Percentiles rank a stretch among this genome's conserved stretches.
phyloP scores from a whole-genome alignment of 1,284 basidiomycete genomes.

The Megacollybia platyphylla region DNA sequence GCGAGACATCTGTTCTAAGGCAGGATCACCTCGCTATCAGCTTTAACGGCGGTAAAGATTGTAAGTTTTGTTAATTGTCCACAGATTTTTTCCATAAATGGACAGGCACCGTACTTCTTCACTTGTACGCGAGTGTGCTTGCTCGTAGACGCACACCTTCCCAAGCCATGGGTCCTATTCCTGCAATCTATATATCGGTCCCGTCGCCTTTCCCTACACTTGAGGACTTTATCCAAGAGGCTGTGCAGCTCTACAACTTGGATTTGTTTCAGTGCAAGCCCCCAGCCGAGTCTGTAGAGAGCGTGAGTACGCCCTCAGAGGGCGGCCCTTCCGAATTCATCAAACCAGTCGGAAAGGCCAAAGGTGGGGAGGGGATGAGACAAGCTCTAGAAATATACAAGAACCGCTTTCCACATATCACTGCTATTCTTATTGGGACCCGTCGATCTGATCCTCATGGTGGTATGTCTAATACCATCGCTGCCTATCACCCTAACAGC shows the following conservation, averaged over 20 bases:
- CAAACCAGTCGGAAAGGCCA: constrained; percentile 29
- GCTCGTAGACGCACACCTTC: constrained; percentile 24
- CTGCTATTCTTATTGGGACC: constrained; percentile 84
- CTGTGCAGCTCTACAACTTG: constrained; percentile 61
- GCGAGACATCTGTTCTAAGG: constrained; percentile 18
- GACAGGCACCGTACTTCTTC: constrained; percentile 86
- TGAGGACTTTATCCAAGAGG: constrained; percentile 73
- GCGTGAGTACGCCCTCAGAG: constrained; percentile 21
- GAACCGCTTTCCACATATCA: constrained; percentile 45
- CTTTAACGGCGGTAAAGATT: constrained; percentile 98
- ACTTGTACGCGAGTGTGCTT: constrained; percentile 73
- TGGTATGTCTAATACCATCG: constrained; percentile 33
- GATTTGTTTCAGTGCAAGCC: constrained; percentile 57
- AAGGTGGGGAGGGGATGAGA: constrained; percentile 74
- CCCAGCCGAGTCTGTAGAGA: constrained; percentile 29
- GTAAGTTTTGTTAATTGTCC: constrained; percentile 31
- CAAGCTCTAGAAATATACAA: constrained; percentile 72
- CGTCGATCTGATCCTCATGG: constrained; percentile 86
- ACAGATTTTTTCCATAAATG: neutral
- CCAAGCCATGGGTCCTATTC: constrained; percentile 39
- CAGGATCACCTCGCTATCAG: constrained; percentile 69
- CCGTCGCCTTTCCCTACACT: constrained; percentile 79
- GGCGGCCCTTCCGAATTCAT: constrained; percentile 7
- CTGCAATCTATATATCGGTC: constrained; percentile 82
- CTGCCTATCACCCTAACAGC: constrained; percentile 4